These are phyloP conservation scores for Candida coquimbonensis DNA, from an alignment of 805 yeast genomes.

Conservation along the genomic window DNA sequence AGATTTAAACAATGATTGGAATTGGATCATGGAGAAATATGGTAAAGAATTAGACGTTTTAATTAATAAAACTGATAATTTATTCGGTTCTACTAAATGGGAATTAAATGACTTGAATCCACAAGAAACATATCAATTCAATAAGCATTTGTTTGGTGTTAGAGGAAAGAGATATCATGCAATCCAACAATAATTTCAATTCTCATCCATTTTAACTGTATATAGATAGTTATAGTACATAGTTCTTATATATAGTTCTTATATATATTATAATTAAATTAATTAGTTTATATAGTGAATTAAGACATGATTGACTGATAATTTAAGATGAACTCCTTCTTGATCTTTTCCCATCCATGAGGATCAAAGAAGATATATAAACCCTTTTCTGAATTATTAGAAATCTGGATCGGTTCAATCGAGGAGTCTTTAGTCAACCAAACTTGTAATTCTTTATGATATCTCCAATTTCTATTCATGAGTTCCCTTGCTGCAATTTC, in stretches of 20 bases:
- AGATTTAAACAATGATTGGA: constrained; percentile 64
- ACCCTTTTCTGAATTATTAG: constrained; percentile 86
- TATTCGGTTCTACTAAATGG: constrained; percentile 85
- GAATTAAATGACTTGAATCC: constrained; percentile 90
- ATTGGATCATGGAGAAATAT: constrained; percentile 60
- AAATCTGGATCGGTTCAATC: constrained; percentile 77
- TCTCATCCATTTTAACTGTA: constrained; percentile 25
- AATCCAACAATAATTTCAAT: constrained; percentile 27
- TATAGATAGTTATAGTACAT: constrained; percentile 1
- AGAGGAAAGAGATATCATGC: constrained; percentile 98
- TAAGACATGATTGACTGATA: constrained; percentile 54
- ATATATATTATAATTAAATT: too few relatives aligned
- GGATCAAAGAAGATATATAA: constrained; percentile 94
- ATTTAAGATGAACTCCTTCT: constrained; percentile 55
- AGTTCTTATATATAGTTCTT: not conserved
- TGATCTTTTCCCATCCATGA: constrained; percentile 90
- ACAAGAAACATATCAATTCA: constrained; percentile 87
- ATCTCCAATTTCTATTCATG: constrained; percentile 92
- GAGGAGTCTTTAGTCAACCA: constrained; percentile 95
- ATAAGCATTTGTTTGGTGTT: constrained; percentile 82
- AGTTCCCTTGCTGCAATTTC: constrained; percentile 91
- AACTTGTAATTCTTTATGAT: constrained; percentile 89
- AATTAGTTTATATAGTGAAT: too few relatives aligned
- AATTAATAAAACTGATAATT: constrained; percentile 65
- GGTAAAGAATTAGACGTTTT: constrained; percentile 74